Evolutionary conservation across 768 basidiomycete genomes (phyloP), one percentile per base, ranked within the genome.

Genomic region (Panellus pusillus): DNA sequence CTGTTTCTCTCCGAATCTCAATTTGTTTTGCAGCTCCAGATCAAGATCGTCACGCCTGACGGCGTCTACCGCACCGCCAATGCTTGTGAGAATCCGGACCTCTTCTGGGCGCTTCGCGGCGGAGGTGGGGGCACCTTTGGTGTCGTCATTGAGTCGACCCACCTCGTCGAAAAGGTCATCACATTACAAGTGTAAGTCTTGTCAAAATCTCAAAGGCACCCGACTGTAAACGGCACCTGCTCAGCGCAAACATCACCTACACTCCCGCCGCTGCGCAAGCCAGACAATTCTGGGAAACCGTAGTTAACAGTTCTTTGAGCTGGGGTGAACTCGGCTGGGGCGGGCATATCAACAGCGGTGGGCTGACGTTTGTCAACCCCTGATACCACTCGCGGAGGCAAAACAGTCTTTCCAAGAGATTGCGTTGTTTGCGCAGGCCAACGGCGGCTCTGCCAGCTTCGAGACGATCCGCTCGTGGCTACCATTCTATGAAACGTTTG

Each of bases 91-190:
- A 70, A 79, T 49, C n/a, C 61, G 9, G 77, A 79, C 46, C 70
- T 79, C 0, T 78, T 76, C 62, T 78, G 70, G 66, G 77, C 74
- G 0, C 54, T 79, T 12, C 64, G 74, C 11, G 78, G 78, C 11
- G 76, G 76, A 0, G 77, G 73, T 1, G 71, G 72, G 1, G 66
- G 65, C 15, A 69, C 70, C 0, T 74, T 69, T 43, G 73, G 68
- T 28, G 50, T 56, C 8, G 55, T 57, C 6, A 9, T 57, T 8
- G 55, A 57, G 45, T 57, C 55, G 19, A 57, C 55, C 7, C 50
- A 52, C 12, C 44, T 51, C n/a, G 55, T 52, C 12, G 50, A 51
- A 35, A 20, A 38, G 39, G 39, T 35, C 9, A 28, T 51, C 4
- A 24, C 50, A 12, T 13, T 57, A 4, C 55, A 57, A 35, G 50